phyloP scores from a whole-genome alignment of 305 asterid genomes.

The Nicotiana rustica region DNA sequence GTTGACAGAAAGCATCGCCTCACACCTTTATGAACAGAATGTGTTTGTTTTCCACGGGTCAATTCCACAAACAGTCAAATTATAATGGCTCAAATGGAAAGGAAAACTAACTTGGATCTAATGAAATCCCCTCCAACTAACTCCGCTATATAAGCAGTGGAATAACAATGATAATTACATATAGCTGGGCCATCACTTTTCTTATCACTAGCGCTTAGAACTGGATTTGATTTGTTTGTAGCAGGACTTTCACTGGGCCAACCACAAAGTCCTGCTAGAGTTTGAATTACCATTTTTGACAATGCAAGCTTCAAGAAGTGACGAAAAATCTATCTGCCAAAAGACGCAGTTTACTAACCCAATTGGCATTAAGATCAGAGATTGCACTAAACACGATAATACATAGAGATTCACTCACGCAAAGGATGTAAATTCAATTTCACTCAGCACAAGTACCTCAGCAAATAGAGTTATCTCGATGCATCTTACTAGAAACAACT shows the following conservation, averaged over 20 bases:
- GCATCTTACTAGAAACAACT: constrained; percentile 29
- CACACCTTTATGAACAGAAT: constrained; percentile 1
- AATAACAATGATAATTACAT: constrained; percentile 40
- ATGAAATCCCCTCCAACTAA: constrained; percentile 35
- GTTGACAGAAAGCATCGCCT: not conserved
- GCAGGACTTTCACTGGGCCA: constrained; percentile 45
- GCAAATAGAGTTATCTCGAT: constrained; percentile 55
- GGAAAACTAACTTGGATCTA: not conserved
- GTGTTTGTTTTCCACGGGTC: not conserved
- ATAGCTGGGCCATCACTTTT: constrained; percentile 46
- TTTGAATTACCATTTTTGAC: constrained; percentile 50
- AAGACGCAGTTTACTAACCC: constrained; percentile 30
- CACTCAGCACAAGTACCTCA: constrained; percentile 57
- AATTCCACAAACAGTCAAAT: not conserved
- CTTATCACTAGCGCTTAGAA: constrained; percentile 46
- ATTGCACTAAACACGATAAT: not conserved
- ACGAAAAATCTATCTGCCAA: constrained; percentile 70
- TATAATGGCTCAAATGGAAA: not conserved
- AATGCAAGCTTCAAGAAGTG: constrained; percentile 72
- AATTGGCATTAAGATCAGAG: not conserved
- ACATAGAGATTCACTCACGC: not conserved
- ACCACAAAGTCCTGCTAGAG: constrained; percentile 41
- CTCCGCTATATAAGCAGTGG: constrained; percentile 39
- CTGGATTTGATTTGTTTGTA: constrained; percentile 40
- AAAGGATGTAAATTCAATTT: not conserved